These are phyloP conservation scores for Lantana camara DNA, from an alignment of 257 asterid species.

Conservation along the genomic window DNA sequence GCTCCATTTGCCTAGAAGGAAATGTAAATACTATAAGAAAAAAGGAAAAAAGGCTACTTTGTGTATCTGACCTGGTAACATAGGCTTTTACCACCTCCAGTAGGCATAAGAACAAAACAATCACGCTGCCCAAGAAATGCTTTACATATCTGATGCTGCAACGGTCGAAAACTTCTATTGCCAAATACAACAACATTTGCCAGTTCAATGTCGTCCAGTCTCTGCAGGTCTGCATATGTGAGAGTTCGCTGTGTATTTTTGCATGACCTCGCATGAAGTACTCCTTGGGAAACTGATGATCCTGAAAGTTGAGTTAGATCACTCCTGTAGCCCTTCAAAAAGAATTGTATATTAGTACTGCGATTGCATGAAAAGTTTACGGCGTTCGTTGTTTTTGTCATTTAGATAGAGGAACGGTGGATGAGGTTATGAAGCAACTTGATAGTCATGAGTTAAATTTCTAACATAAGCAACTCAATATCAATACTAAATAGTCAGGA, in stretches of 20 bases:
- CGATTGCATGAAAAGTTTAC: conserved; percentile 17
- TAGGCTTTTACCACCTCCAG: conserved; percentile 99
- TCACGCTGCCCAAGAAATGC: conserved; percentile 68
- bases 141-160: conserved; percentile 84
- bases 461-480: no score
- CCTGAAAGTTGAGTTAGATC: conserved; percentile 45
- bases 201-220: conserved; percentile 77
- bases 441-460: conserved; percentile 13
- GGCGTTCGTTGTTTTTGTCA: neutral
- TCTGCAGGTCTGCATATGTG: conserved; percentile 71
- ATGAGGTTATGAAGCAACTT: conserved; percentile 20
- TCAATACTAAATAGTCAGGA: conserved; percentile 24
- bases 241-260: conserved; percentile 44
- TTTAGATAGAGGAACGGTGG: conserved; percentile 12
- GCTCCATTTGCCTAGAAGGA: conserved; percentile 22
- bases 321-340: conserved; percentile 51
- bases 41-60: conserved; percentile 1
- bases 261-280: conserved; percentile 27
- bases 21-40: conserved; percentile 18
- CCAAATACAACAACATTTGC: conserved; percentile 96
- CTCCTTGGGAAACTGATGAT: conserved; percentile 47
- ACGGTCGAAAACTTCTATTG: conserved; percentile 70
- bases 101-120: conserved; percentile 95
- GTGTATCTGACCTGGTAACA: conserved; percentile 84
- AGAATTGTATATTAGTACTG: conserved; percentile 30